Conservation (phyloP, 169 alveolate species). For the Babesia ovata region DNA sequence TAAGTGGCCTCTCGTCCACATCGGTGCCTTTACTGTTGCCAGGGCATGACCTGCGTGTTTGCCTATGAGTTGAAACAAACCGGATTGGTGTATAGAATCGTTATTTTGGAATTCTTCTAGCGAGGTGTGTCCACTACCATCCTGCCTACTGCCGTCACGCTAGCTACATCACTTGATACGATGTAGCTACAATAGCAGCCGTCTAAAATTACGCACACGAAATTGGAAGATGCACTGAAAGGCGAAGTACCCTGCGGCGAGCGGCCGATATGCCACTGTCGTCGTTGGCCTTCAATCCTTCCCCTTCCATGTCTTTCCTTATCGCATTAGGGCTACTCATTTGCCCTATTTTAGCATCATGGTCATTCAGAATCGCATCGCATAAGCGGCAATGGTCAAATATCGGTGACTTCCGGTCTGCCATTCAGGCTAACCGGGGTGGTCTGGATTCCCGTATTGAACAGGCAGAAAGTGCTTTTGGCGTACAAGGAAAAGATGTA, state of each 20-base stretch:
- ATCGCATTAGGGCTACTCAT: not conserved
- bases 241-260: constrained; percentile 8
- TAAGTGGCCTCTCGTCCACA: not conserved
- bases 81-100: not conserved
- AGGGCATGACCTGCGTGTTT: not conserved
- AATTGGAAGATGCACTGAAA: not conserved
- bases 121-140: not conserved
- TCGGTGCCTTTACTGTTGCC: not conserved
- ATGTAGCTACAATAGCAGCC: not conserved
- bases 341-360: not conserved
- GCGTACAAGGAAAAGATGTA: constrained; percentile 3
- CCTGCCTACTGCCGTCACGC: too few species aligned
- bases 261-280: not conserved
- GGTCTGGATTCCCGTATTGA: too few species aligned
- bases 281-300: not conserved
- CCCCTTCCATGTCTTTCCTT: not conserved
- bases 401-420: too few species aligned
- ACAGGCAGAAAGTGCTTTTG: not conserved
- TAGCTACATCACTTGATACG: not conserved
- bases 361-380: too few species aligned
- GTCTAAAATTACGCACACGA: not conserved
- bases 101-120: not conserved
- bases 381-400: too few species aligned
- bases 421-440: too few species aligned
- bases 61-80: not conserved